These are phyloP conservation scores for Brassica cretica DNA, from an alignment of 345 rosid genomes.

Conservation along the genomic window DNA sequence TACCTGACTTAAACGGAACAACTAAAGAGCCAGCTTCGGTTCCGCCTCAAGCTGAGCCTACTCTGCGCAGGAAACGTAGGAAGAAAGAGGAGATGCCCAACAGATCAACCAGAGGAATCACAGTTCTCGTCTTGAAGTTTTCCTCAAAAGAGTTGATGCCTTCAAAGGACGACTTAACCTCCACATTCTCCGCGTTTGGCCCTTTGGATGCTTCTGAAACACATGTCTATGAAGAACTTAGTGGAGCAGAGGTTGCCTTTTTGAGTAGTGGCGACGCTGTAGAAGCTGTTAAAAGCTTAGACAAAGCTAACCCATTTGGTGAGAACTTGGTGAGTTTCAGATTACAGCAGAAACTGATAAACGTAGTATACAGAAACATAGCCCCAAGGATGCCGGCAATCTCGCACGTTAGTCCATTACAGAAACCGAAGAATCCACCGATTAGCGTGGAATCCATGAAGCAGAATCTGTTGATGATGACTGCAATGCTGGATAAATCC, in stretches of 20 bases:
- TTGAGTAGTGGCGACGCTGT: constrained; percentile 51
- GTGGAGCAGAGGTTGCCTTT: constrained; percentile 61
- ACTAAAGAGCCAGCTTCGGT: constrained; percentile 34
- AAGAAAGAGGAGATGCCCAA: constrained; percentile 45
- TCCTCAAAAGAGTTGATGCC: constrained; percentile 59
- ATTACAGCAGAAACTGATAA: constrained; percentile 45
- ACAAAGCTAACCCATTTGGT: constrained; percentile 58
- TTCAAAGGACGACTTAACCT: constrained; percentile 56
- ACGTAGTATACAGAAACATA: constrained; percentile 22
- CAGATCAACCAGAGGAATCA: constrained; percentile 51
- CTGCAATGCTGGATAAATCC: constrained; percentile 72
- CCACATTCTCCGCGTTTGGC: constrained; percentile 66
- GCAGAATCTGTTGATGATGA: constrained; percentile 90
- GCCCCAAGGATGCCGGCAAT: constrained; percentile 36
- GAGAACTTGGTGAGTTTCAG: constrained; percentile 45
- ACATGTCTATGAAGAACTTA: constrained; percentile 46
- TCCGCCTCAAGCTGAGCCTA: constrained; percentile 41
- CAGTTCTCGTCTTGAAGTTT: constrained; percentile 66
- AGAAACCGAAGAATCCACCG: constrained; percentile 46
- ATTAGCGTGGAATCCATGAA: constrained; percentile 64
- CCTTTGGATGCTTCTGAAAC: constrained; percentile 61
- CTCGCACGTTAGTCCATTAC: constrained; percentile 40
- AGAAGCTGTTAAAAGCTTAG: constrained; percentile 63
- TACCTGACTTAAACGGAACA: constrained; percentile 69
- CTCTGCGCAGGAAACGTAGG: constrained; percentile 44